Base-by-base conservation (phyloP, 257 asterid genomes). In the Primulina huaijiensis region DNA sequence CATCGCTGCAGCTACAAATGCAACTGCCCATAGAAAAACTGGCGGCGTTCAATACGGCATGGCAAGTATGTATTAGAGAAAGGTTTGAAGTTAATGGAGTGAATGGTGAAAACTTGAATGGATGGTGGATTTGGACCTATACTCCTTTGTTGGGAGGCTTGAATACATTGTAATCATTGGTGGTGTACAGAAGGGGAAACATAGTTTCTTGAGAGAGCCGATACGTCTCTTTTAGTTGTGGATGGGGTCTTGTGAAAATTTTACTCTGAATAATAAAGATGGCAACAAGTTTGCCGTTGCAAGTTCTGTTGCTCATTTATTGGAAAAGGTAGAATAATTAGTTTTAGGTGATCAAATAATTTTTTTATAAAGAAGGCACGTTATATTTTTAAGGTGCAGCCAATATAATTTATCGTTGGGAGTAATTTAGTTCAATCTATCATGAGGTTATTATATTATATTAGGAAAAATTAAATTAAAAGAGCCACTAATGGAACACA, bases 31-130 rank as follows among this genome's bases (percentile, higher is more conserved):
- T 68, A 80, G 83, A 60, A 83, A 83, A 72, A 77, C 75, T 14
- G 85, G 83, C 33, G 59, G 79, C 2, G 64, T 72, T 75, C 83
- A 75, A 71, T 83, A 55, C 64, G 82, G 84, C 17, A 25, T 77
- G 46, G 60, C 79, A 46, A 80, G 83, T 74, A 83, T 50, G 57
- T 50, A 50, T 17, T 50, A 50, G 8, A 5, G 57, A 5, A 17
- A 12, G 57, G 57, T 50, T 50, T 50, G 21, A 43, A 43, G 55
- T 0, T 43, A 43, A 43, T 43, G 56, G 57, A 50, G 21, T 50
- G 20, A 17, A 50, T 50, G 57, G 20, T 50, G 21, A 14, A 17
- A 50, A 46, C 19, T 50, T 17, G 20, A 43, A 43, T 4, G n/a
- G 55, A 14, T 43, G 55, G 6, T 11, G 55, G 55, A 43, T 43